These are phyloP conservation scores for Heterobasidion parviporum DNA, from an alignment of 1,284 basidiomycete species.

Conservation along the genomic window DNA sequence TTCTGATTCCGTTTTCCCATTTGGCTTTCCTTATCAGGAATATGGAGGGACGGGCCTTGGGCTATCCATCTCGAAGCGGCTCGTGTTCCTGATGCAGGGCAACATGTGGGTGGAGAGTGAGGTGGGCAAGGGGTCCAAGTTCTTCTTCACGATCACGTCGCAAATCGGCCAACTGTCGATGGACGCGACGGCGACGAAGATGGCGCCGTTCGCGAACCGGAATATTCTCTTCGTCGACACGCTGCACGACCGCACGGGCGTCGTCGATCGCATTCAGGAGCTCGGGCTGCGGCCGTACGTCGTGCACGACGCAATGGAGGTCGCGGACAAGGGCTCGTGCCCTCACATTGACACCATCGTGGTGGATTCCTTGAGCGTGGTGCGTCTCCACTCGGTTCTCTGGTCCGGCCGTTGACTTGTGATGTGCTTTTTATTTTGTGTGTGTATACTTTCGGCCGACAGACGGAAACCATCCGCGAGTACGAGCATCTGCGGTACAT, in stretches of 20 bases:
- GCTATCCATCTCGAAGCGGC: constrained; percentile 90
- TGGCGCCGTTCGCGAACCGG: constrained; percentile 71
- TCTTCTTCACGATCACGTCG: constrained; percentile 93
- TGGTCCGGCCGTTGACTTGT: not conserved
- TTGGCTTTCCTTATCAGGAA: constrained; percentile 44
- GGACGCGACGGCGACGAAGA: constrained; percentile 67
- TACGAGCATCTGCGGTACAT: constrained; percentile 95
- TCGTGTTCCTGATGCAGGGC: constrained; percentile 96
- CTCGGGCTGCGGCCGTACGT: constrained; percentile 80
- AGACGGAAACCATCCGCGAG: constrained; percentile 87
- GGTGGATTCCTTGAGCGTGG: constrained; percentile 81
- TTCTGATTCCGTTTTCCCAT: not conserved
- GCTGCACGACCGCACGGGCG: constrained; percentile 67
- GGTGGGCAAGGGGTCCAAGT: constrained; percentile 86
- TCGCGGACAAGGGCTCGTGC: constrained; percentile 74
- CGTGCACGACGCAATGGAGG: constrained; percentile 71
- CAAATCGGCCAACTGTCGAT: constrained; percentile 72
- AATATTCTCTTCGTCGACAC: constrained; percentile 91
- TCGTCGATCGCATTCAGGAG: constrained; percentile 73
- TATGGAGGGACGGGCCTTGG: constrained; percentile 98
- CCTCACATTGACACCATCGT: constrained; percentile 95
- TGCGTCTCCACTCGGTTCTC: constrained; percentile 28
- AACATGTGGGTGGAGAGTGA: constrained; percentile 99
- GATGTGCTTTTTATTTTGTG: not conserved
- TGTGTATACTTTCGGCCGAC: not conserved